phyloP scores from a whole-genome alignment of 2,329 filamentous ascomycete genomes.

The Albifimbria verrucaria region DNA sequence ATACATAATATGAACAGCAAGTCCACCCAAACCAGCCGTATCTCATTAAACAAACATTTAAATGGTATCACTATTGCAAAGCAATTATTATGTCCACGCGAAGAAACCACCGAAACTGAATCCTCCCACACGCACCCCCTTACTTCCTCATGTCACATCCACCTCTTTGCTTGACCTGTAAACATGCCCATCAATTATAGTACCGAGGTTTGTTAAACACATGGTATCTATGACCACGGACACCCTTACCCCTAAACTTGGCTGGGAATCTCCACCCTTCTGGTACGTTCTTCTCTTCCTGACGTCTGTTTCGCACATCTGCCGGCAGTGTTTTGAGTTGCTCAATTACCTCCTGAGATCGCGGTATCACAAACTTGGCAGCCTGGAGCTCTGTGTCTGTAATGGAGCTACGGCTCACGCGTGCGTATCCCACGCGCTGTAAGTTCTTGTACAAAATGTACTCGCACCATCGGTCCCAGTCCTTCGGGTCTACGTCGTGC shows the following conservation, averaged over 20 bases:
- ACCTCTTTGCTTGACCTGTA: background rate
- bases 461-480: constrained; percentile 99
- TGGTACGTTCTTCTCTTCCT: constrained; percentile 72
- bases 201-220: constrained; percentile 92
- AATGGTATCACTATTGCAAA: constrained; percentile 3
- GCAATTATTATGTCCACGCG: background rate
- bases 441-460: constrained; percentile 95
- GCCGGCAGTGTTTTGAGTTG: constrained; percentile 35
- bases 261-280: constrained; percentile 78
- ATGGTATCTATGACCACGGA: constrained; percentile 87
- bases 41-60: too few species aligned
- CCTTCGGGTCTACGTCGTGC: constrained; percentile 87
- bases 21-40: too few species aligned
- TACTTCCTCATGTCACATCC: constrained; percentile 1
- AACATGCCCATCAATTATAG: constrained; percentile 36
- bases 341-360: constrained; percentile 53
- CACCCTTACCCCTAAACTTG: constrained; percentile 79
- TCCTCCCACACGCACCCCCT: too few species aligned
- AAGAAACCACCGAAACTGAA: background rate
- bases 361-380: constrained; percentile 86
- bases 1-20: too few species aligned
- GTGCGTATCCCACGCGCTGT: constrained; percentile 81
- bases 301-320: constrained; percentile 54
- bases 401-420: constrained; percentile 84
- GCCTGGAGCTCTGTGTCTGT: constrained; percentile 97